Evolutionary conservation across 176 grass and related monocot species (phyloP), one percentile per base, ranked within the genome.

Genomic region (Aegilops speltoides): DNA sequence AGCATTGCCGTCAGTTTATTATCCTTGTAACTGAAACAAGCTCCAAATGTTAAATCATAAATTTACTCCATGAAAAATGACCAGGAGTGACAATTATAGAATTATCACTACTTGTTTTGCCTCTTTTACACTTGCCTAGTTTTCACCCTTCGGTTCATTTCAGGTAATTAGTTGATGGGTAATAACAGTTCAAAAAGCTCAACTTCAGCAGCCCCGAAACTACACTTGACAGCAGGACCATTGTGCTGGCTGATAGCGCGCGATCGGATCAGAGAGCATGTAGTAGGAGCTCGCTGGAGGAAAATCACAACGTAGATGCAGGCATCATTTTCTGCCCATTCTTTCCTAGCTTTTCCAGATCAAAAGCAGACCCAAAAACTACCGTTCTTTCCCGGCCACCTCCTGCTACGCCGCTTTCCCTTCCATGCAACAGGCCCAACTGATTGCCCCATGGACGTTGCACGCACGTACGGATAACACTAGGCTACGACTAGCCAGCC

Each of bases 291-390:
- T 73, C 45, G 33, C 26, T 60, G 20, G 66, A 60, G 32, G 60
- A 26, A 76, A 81, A 50, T 54, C 14, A 84, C 60, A 7, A 84
- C 60, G n/a, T 76, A 87, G 81, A 80, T 84, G 62, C 61, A 91
- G 76, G 50, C 86, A 77, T 85, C 78, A 71, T 85, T 82, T 85
- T 82, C 71, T 82, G 82, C 32, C 80, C 69, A 68, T 81, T 71
- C 52, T 85, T 91, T 84, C 34, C 45, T 8, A 60, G 23, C 69
- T 74, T 75, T 33, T 25, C n/a, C 8, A 2, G 29, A 84, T 71
- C 68, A 91, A 85, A 91, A 88, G 69, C 84, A 77, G 82, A 52
- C 76, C 76, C 3, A 88, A 91, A 88, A 91, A 71, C 32, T 82
- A 65, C 22, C 40, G 5, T 78, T 78, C 72, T 82, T 91, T 88